Conservation (phyloP, 1,284 basidiomycete species). For the Coniferiporia weirii region DNA sequence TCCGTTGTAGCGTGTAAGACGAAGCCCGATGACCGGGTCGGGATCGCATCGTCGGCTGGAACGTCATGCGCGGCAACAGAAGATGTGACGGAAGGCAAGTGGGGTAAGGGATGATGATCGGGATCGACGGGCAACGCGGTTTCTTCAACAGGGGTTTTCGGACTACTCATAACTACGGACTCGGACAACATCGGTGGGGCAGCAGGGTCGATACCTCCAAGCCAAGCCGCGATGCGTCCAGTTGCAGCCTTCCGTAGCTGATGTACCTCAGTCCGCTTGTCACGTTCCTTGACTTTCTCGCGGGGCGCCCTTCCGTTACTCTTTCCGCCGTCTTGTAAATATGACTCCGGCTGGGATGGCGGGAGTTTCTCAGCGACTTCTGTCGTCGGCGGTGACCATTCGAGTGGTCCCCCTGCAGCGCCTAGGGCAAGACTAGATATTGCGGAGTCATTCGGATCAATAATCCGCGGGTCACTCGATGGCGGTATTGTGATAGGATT, state of each 20-base stretch:
- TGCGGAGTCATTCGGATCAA: slow-evolving; percentile 59
- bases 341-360: slow-evolving; percentile 2
- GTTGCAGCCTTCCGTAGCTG: slow-evolving; percentile 49
- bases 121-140: slow-evolving; percentile 26
- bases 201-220: slow-evolving; percentile 56
- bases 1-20: slow-evolving; percentile 14
- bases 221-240: slow-evolving; percentile 71
- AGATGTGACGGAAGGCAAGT: slow-evolving; percentile 1
- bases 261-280: slow-evolving; percentile 31
- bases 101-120: slow-evolving; percentile 20
- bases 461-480: slow-evolving; percentile 26
- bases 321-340: slow-evolving; percentile 26
- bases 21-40: slow-evolving; percentile 17
- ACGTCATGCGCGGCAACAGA: background rate
- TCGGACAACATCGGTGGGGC: slow-evolving; percentile 33
- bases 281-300: slow-evolving; percentile 18
- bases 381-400: slow-evolving; percentile 15
- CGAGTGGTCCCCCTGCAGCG: slow-evolving; percentile 27
- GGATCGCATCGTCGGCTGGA: slow-evolving; percentile 2
- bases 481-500: slow-evolving; percentile 41
- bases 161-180: slow-evolving; percentile 22
- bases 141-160: slow-evolving; percentile 23
- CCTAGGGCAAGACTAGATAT: slow-evolving; percentile 72
- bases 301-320: slow-evolving; percentile 19
- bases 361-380: slow-evolving; percentile 25